These are phyloP conservation scores for Ampelocalamus luodianensis DNA, from an alignment of 176 grass and related monocot species.

Conservation along the genomic window DNA sequence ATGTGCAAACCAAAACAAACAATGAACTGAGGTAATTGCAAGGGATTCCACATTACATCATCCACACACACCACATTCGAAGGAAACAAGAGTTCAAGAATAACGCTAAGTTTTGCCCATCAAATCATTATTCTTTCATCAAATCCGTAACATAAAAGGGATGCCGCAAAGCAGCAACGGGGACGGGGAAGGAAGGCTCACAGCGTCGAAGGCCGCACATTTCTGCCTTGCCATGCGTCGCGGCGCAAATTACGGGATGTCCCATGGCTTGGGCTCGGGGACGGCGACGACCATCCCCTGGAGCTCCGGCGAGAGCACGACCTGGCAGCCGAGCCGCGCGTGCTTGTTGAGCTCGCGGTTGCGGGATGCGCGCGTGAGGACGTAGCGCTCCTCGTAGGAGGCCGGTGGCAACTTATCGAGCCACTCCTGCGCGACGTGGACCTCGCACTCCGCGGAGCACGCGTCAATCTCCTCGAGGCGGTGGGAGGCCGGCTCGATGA, in stretches of 20 bases:
- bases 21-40: conserved; percentile 31
- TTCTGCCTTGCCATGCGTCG: background rate
- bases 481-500: conserved; percentile 92
- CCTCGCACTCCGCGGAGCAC: conserved; percentile 93
- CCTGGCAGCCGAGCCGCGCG: conserved; percentile 89
- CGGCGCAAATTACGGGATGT: conserved; percentile 68
- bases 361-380: conserved; percentile 75
- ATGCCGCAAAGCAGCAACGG: background rate
- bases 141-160: conserved; percentile 44
- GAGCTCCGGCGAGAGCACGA: conserved; percentile 75
- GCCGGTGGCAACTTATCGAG: conserved; percentile 83
- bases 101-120: conserved; percentile 49
- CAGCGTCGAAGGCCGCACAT: conserved; percentile 29
- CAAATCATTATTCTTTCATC: conserved; percentile 55
- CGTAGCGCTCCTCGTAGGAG: conserved; percentile 79
- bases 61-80: conserved; percentile 41
- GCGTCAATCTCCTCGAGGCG: conserved; percentile 96
- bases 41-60: conserved; percentile 56
- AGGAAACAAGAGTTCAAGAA: conserved; percentile 36
- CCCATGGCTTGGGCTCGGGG: conserved; percentile 92
- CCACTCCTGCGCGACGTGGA: conserved; percentile 98
- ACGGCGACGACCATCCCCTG: conserved; percentile 94
- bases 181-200: conserved; percentile 17
- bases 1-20: conserved; percentile 34
- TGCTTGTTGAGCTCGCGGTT: conserved; percentile 91